phyloP scores from a whole-genome alignment of 2,329 filamentous ascomycete genomes.

The Ophiocordyceps robertsii region DNA sequence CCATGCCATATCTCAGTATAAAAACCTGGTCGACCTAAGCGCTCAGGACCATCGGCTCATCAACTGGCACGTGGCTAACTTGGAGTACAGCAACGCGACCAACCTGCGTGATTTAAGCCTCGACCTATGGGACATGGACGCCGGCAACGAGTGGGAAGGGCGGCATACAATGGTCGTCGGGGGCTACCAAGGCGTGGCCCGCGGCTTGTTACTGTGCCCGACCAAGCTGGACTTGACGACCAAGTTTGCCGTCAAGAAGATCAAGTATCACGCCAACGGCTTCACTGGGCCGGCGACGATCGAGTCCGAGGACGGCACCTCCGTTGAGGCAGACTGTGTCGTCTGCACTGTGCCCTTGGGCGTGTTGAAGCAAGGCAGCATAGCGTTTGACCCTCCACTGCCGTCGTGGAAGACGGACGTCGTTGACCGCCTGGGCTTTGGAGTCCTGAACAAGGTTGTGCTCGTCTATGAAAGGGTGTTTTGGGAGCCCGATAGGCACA shows the following conservation, averaged over 20 bases:
- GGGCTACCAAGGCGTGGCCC: conserved; percentile 87
- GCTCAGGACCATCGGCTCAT: conserved; percentile 79
- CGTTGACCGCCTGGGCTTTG: conserved; percentile 78
- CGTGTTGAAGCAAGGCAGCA: conserved; percentile 69
- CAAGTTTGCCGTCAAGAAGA: conserved; percentile 56
- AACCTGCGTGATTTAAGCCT: conserved; percentile 81
- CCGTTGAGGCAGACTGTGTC: conserved; percentile 76
- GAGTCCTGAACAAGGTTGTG: conserved; percentile 88
- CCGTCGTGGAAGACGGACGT: conserved; percentile 74
- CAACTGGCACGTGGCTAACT: conserved; percentile 97
- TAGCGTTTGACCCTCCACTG: conserved; percentile 83
- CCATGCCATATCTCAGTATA: conserved; percentile 79
- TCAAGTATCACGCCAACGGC: conserved; percentile 46
- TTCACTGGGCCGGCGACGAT: conserved; percentile 40
- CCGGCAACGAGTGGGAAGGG: conserved; percentile 94
- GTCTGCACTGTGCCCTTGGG: conserved; percentile 83
- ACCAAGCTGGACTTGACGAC: conserved; percentile 64
- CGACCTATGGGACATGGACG: conserved; percentile 90
- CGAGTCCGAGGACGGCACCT: conserved; percentile 64
- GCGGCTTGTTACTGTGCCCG: conserved; percentile 69
- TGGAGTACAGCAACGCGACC: conserved; percentile 93
- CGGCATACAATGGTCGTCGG: conserved; percentile 87
- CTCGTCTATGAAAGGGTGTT: conserved; percentile 81
- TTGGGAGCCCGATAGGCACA: conserved; percentile 82
- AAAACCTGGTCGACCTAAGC: conserved; percentile 65